phyloP scores from a whole-genome alignment of 2,329 filamentous ascomycete genomes.

The Xylaria arbuscula region DNA sequence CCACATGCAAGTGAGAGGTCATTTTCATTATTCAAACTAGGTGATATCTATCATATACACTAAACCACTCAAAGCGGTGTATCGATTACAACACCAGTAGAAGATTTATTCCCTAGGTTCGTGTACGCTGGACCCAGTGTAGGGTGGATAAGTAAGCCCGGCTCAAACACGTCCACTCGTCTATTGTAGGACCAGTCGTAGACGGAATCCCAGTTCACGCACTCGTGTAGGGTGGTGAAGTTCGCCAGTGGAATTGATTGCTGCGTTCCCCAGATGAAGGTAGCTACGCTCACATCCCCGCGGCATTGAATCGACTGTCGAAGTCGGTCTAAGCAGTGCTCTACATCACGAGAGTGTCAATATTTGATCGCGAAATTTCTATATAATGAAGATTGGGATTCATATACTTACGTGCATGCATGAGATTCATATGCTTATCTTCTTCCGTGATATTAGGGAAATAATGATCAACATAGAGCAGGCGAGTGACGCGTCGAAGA shows the following conservation, averaged over 20 bases:
- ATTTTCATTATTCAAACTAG: background rate
- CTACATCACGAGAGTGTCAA: background rate
- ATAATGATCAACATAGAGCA: conserved; percentile 24
- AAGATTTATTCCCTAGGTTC: conserved; percentile 2
- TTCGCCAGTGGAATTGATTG: conserved; percentile 3
- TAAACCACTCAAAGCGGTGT: background rate
- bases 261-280: conserved; percentile 14
- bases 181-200: conserved; percentile 7
- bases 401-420: conserved; percentile 12
- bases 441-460: conserved; percentile 23
- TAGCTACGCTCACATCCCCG: conserved; percentile 18
- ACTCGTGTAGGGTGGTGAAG: conserved; percentile 22
- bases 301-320: conserved; percentile 23
- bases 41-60: background rate
- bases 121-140: conserved; percentile 5
- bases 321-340: conserved; percentile 21
- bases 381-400: no score
- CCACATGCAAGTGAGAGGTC: background rate
- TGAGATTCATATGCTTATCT: conserved; percentile 10
- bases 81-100: conserved; percentile 6
- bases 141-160: conserved; percentile 20
- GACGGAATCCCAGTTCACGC: conserved; percentile 28
- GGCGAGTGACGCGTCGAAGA: conserved; percentile 8
- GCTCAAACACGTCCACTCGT: conserved; percentile 16
- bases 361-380: background rate